Conservation (phyloP, 768 basidiomycete species). For the Mycena rebaudengoi region DNA sequence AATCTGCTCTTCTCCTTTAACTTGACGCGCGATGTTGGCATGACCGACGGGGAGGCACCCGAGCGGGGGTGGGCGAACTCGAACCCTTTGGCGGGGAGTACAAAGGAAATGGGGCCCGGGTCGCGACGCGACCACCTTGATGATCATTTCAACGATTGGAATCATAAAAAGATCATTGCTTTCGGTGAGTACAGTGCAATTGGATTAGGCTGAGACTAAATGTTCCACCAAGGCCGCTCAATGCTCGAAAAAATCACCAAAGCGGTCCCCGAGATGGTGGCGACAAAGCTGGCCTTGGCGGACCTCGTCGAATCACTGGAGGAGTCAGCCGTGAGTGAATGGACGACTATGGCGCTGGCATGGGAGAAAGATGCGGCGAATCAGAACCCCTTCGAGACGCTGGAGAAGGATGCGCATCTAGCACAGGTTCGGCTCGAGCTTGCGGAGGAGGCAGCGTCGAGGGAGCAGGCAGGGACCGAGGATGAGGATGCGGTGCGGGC, state of each 20-base stretch:
- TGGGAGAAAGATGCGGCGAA: neutral
- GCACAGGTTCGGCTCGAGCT: slow-evolving; percentile 11
- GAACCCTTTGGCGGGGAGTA: slow-evolving; percentile 42
- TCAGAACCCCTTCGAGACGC: slow-evolving; percentile 12
- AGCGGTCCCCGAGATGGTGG: neutral
- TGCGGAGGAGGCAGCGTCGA: neutral
- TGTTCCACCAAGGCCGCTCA: neutral
- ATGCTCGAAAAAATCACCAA: neutral
- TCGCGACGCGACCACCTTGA: neutral
- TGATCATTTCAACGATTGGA: neutral
- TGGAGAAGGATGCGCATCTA: neutral
- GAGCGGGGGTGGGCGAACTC: slow-evolving; percentile 41
- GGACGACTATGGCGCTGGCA: neutral
- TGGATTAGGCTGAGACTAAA: too few relatives aligned
- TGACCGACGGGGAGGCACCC: slow-evolving; percentile 41
- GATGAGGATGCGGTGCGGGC: too few relatives aligned
- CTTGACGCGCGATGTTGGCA: slow-evolving; percentile 39
- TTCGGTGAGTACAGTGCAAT: neutral
- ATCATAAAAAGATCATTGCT: neutral
- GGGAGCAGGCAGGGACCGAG: neutral
- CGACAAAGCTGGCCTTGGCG: neutral
- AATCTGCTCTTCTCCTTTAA: slow-evolving; percentile 32
- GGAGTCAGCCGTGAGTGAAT: neutral
- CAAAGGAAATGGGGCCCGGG: slow-evolving; percentile 45
- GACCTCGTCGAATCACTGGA: neutral